Evolutionary conservation across 768 basidiomycete genomes (phyloP), one percentile per base, ranked within the genome.

Genomic region (Termitomyces titanicus): DNA sequence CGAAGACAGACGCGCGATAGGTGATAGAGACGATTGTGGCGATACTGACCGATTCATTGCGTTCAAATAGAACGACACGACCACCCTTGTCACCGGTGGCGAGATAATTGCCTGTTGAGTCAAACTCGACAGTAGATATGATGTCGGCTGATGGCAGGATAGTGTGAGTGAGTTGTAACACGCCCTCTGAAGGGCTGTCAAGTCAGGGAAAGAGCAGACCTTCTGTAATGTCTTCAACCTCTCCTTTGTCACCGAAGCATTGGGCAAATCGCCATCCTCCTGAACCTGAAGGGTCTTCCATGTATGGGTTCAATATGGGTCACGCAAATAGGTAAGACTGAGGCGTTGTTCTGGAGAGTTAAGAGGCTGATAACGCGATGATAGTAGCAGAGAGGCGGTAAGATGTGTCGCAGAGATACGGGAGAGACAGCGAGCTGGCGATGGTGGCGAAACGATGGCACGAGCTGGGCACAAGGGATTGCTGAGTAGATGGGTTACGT

Each of bases 1-100:
- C 53, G 55, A 57, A 55, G 35, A 54, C 33, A 56, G 57, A 53
- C 57, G 51, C 51, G 57, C 51, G 53, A 60, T 34, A 43, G 45
- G 35, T 40, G 40, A 20, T 54, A 60, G 55, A 59, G 59, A 43
- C 18, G 49, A 34, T 35, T 47, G 51, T 18, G 51, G 54, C 47
- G 55, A 61, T 54, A 73, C 73, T 38, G 54, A 96, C 95, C 82
- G 85, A 84, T 79, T 98, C 96, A 77, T 97, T 97, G 54, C 97
- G 87, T 77, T 99, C 96, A 69, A 99, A 99, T 61, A 99, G 80
- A 58, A 99, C 97, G 56, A 99, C 97, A 61, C 97, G 88, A 54
- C 97, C 97, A 58, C 97, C 97, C 78, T 99, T 99, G 81, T 99
- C 97, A 60, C 97, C 97, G 0, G 97, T 99, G 53, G 97, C 97